phyloP scores from a whole-genome alignment of 2,329 filamentous ascomycete species.

The Emmonsiellopsis sp. region DNA sequence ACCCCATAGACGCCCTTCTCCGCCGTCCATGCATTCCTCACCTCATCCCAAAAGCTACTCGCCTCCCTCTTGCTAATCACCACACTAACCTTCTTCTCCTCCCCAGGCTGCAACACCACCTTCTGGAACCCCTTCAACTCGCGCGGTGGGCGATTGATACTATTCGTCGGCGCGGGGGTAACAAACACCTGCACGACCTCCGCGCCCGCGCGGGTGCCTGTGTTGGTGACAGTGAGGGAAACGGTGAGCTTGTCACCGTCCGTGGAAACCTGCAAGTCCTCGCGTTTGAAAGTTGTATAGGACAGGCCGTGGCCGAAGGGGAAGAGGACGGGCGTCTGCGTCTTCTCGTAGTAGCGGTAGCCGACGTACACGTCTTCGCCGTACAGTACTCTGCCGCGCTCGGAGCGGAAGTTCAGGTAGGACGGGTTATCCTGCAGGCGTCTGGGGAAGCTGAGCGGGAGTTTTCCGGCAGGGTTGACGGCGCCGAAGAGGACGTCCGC shows the following conservation, averaged over 20 bases:
- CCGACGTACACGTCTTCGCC: conserved; percentile 74
- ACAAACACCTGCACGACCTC: conserved; percentile 50
- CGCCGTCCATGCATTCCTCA: conserved; percentile 53
- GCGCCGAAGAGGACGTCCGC: conserved; percentile 68
- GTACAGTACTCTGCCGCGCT: conserved; percentile 63
- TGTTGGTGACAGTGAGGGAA: conserved; percentile 42
- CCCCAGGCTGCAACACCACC: conserved; percentile 50
- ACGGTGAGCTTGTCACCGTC: conserved; percentile 40
- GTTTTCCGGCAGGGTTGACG: conserved; percentile 64
- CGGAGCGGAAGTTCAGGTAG: conserved; percentile 63
- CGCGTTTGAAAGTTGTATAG: conserved; percentile 60
- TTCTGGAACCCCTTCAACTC: conserved; percentile 60
- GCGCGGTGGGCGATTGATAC: conserved; percentile 48
- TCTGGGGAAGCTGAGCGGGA: conserved; percentile 63
- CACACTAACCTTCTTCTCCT: conserved; percentile 49
- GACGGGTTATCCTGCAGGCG: conserved; percentile 61
- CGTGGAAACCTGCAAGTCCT: conserved; percentile 32
- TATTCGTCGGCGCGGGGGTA: conserved; percentile 34
- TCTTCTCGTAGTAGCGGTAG: conserved; percentile 70
- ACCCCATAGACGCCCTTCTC: conserved; percentile 58
- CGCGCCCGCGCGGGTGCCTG: conserved; percentile 41
- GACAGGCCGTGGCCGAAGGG: conserved; percentile 72
- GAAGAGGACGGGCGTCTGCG: conserved; percentile 57
- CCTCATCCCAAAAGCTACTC: conserved; percentile 62
- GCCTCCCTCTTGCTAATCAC: conserved; percentile 53